phyloP scores from a whole-genome alignment of 768 basidiomycete genomes.

The Russula abietina region DNA sequence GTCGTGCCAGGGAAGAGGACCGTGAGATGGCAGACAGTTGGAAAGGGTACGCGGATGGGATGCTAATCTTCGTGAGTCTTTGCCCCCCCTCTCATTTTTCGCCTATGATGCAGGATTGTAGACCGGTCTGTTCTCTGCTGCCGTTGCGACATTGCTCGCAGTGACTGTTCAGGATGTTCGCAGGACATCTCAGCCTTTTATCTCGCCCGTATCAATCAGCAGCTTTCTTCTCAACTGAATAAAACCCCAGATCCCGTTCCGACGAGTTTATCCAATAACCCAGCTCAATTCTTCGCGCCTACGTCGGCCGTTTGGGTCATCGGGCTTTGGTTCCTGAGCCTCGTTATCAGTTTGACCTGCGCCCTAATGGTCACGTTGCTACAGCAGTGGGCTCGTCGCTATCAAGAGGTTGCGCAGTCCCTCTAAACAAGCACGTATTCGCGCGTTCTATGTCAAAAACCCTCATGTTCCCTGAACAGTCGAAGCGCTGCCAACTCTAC shows the following conservation, averaged over 20 bases:
- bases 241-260: not conserved
- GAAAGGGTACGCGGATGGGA: slow-evolving; percentile 7
- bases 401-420: slow-evolving; percentile 26
- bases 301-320: slow-evolving; percentile 36
- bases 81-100: not conserved
- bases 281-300: slow-evolving; percentile 24
- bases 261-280: not conserved
- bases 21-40: not conserved
- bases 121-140: slow-evolving; percentile 23
- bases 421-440: slow-evolving; percentile 38
- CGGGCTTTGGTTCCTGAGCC: slow-evolving; percentile 37
- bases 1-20: not conserved
- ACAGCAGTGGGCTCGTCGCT: slow-evolving; percentile 46
- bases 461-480: slow-evolving; percentile 40
- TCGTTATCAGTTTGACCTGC: slow-evolving; percentile 37
- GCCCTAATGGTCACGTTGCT: slow-evolving; percentile 43
- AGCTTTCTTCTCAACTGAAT: not conserved
- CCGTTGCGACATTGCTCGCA: slow-evolving; percentile 15
- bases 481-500: slow-evolving; percentile 40
- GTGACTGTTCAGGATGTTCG: slow-evolving; percentile 6
- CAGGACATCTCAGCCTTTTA: slow-evolving; percentile 2
- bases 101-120: not conserved
- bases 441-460: slow-evolving; percentile 34
- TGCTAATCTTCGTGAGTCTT: slow-evolving; percentile 4
- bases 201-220: slow-evolving; percentile 12